These are phyloP conservation scores for Neurospora terricola DNA, from an alignment of 495 filamentous ascomycete genomes.

Conservation along the genomic window DNA sequence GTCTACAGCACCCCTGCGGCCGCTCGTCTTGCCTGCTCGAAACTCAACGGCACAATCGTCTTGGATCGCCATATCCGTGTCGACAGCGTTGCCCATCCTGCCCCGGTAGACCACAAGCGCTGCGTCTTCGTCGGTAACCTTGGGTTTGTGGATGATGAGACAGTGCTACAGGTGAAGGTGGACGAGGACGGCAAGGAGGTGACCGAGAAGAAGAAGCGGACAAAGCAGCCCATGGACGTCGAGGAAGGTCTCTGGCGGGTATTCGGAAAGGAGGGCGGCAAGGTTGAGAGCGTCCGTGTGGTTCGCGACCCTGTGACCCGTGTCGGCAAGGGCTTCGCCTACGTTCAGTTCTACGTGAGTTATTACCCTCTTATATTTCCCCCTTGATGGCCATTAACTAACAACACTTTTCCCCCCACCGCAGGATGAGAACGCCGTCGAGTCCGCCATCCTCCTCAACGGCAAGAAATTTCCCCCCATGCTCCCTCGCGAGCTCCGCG, in stretches of 20 bases:
- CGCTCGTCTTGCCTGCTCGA: slow-evolving; percentile 63
- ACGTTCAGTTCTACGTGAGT: slow-evolving; percentile 79
- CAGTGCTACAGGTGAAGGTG: slow-evolving; percentile 46
- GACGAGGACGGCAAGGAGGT: slow-evolving; percentile 37
- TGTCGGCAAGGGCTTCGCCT: slow-evolving; percentile 95
- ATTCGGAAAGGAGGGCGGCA: slow-evolving; percentile 64
- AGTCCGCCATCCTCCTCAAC: slow-evolving; percentile 74
- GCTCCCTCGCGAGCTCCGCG: slow-evolving; percentile 78
- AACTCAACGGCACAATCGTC: slow-evolving; percentile 74
- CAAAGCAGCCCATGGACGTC: slow-evolving; percentile 66
- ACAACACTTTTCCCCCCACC: not conserved
- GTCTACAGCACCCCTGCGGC: slow-evolving; percentile 68
- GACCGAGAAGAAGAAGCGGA: slow-evolving; percentile 52
- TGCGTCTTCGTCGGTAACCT: slow-evolving; percentile 98
- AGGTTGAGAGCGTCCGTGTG: slow-evolving; percentile 88
- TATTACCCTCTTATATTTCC: not conserved
- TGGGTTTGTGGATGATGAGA: slow-evolving; percentile 86
- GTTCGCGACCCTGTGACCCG: slow-evolving; percentile 80
- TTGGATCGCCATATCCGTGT: slow-evolving; percentile 84
- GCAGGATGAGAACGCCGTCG: slow-evolving; percentile 74
- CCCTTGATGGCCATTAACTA: not conserved
- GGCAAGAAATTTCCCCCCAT: slow-evolving; percentile 90
- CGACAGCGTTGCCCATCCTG: slow-evolving; percentile 82
- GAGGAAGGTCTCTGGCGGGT: slow-evolving; percentile 94
- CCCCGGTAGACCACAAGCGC: slow-evolving; percentile 66